Base-by-base conservation (phyloP, 495 filamentous ascomycete genomes). In the Penicillium dipodomyicola region DNA sequence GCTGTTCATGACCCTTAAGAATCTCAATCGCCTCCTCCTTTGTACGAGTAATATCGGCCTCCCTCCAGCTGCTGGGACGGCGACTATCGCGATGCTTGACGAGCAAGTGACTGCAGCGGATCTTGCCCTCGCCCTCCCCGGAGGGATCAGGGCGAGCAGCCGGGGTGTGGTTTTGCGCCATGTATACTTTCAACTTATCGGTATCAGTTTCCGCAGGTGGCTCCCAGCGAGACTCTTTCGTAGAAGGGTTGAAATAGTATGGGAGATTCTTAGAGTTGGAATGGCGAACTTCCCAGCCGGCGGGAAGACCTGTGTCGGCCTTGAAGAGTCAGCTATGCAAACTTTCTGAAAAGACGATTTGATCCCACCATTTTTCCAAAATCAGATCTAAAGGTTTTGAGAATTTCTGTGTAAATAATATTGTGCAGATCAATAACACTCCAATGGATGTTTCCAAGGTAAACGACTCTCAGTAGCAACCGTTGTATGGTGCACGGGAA, bases 241-340 rank as follows among this genome's bases (percentile, higher is more conserved):
- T 88, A 27, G 70, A 70, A 25, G 87, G 72, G 74, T 96, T 94
- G 87, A 96, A 97, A 76, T 97, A 98, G 78, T 98, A 98, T 35
- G 94, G 94, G 15, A 97, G 88, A 72, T 94, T 95, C 77, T 96
- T 97, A 71, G 90, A 92, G 76, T 96, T 93, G 69, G 89, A 95
- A 75, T 93, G 90, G 64, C 92, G 90, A 66, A 97, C 90, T 74
- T 96, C 92, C 94, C 94, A 97, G 67, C 84, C 80, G 5, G 82
- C 67, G 43, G 94, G 94, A 52, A 98, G 84, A 67, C 94, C 94
- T 62, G 88, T 86, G 42, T 91, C 88, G 62, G 79, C 72, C 81
- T 86, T 46, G 4, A 47, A 47, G 53, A 42, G 25, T 45, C 37
- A 55, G 42, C 22, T 52, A 40, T 23, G 45, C 45, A 48, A 32